phyloP scores from a whole-genome alignment of 441 rosid genomes.

The Jatropha multifida region DNA sequence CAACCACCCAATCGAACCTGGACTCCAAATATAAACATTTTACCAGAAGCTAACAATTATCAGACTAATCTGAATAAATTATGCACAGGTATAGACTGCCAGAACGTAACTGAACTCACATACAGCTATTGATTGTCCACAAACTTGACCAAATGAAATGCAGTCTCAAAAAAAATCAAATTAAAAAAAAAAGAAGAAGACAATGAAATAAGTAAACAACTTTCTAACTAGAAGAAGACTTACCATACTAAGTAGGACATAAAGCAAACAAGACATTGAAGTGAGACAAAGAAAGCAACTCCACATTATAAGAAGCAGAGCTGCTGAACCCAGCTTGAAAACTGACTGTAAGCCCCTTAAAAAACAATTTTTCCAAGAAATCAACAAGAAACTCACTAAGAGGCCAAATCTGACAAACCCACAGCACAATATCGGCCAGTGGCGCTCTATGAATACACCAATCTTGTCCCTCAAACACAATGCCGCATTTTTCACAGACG shows the following conservation, averaged over 20 bases:
- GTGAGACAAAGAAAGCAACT: constrained; percentile 96
- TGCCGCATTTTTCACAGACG: constrained; percentile 40
- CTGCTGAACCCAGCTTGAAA: constrained; percentile 76
- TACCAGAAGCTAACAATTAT: background rate
- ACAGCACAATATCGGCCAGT: constrained; percentile 85
- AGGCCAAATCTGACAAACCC: constrained; percentile 53
- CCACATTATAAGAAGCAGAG: constrained; percentile 95
- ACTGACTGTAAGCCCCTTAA: constrained; percentile 71
- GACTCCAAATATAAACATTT: background rate
- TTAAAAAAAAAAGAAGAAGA: background rate
- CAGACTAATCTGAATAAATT: background rate
- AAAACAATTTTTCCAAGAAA: constrained; percentile 74
- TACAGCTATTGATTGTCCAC: background rate
- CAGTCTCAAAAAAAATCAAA: background rate
- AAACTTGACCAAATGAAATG: background rate
- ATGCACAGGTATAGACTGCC: background rate
- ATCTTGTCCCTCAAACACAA: constrained; percentile 54
- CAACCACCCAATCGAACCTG: background rate
- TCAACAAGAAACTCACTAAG: constrained; percentile 43
- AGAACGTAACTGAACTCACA: background rate
- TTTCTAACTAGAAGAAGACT: constrained; percentile 11
- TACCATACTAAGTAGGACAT: constrained; percentile 85
- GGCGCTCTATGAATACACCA: constrained; percentile 64
- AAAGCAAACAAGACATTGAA: constrained; percentile 79
- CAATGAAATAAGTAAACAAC: background rate